These are phyloP conservation scores for Phytopythium helicoides DNA, from an alignment of 352 stramenopile species.

Conservation along the genomic window DNA sequence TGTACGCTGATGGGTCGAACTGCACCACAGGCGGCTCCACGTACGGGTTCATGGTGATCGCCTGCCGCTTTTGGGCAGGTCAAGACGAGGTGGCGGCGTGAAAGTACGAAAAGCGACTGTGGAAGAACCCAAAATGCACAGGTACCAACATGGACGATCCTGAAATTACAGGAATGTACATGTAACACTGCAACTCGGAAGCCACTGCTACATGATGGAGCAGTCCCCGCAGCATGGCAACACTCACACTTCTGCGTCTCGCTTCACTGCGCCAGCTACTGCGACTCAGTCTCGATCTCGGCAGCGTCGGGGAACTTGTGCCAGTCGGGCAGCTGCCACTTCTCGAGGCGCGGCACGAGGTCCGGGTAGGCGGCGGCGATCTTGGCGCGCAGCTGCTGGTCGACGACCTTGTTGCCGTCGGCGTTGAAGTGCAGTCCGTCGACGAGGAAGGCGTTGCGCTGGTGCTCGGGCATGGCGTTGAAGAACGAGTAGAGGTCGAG, in stretches of 20 bases:
- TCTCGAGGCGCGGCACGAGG: constrained; percentile 20
- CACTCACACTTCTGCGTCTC: too few species aligned
- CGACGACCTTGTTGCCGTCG: constrained; percentile 33
- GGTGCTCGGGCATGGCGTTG: constrained; percentile 17
- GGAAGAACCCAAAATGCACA: too few species aligned
- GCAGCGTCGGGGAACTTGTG: constrained; percentile 7
- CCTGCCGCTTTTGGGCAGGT: too few species aligned
- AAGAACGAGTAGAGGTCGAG: constrained; percentile 43
- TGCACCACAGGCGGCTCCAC: constrained; percentile 45
- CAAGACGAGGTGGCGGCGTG: too few species aligned
- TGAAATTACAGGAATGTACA: too few species aligned
- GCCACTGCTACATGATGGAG: too few species aligned
- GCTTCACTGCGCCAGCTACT: too few species aligned
- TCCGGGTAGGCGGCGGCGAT: constrained; percentile 25
- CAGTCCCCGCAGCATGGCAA: too few species aligned
- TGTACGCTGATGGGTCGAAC: constrained; percentile 61
- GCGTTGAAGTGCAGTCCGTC: constrained; percentile 50
- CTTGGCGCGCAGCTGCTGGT: constrained; percentile 31
- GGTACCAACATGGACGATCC: too few species aligned
- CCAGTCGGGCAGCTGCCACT: constrained; percentile 37
- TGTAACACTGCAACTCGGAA: too few species aligned
- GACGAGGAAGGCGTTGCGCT: constrained; percentile 25
- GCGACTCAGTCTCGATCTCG: too few species aligned
- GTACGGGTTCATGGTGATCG: constrained; percentile 48
- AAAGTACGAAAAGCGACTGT: too few species aligned